Evolutionary conservation across 2,329 filamentous ascomycete genomes (phyloP).

Genomic region (Macroventuria anomochaeta): DNA sequence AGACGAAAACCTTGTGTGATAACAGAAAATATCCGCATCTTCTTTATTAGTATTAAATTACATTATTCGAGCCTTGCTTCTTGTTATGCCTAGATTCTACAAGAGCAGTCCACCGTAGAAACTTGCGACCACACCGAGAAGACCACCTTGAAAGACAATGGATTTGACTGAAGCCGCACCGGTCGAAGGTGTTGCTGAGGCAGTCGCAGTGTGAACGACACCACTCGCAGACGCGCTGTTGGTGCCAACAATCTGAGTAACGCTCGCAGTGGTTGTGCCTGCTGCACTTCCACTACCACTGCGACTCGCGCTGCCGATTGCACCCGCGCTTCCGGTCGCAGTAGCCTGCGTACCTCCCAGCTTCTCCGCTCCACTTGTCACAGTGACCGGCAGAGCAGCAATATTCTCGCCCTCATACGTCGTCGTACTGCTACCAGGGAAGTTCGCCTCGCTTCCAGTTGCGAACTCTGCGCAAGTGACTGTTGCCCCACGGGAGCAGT

Average conservation of each 20-base stretch:
- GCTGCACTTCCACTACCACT: constrained; percentile 6
- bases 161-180: constrained; percentile 16
- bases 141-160: constrained; percentile 7
- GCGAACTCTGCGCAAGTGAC: constrained; percentile 32
- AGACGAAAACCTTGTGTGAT: not conserved
- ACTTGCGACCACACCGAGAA: constrained; percentile 16
- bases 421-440: constrained; percentile 30
- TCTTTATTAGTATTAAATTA: not conserved
- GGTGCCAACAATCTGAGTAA: constrained; percentile 2
- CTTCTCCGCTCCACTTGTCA: constrained; percentile 29
- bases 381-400: constrained; percentile 6
- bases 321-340: not conserved
- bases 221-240: constrained; percentile 4
- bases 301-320: not conserved
- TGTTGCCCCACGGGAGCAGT: constrained; percentile 22
- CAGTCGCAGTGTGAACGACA: constrained; percentile 2
- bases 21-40: not conserved
- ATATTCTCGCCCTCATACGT: constrained; percentile 22
- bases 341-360: constrained; percentile 16
- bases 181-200: constrained; percentile 8
- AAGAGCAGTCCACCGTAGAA: not conserved
- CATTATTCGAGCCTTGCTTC: no score
- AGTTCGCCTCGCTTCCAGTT: constrained; percentile 33
- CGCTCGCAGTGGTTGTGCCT: constrained; percentile 6
- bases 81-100: not conserved